Evolutionary conservation across 2,329 filamentous ascomycete genomes (phyloP), one percentile per base, ranked within the genome.

Genomic region (Exutisphaerella laricina): DNA sequence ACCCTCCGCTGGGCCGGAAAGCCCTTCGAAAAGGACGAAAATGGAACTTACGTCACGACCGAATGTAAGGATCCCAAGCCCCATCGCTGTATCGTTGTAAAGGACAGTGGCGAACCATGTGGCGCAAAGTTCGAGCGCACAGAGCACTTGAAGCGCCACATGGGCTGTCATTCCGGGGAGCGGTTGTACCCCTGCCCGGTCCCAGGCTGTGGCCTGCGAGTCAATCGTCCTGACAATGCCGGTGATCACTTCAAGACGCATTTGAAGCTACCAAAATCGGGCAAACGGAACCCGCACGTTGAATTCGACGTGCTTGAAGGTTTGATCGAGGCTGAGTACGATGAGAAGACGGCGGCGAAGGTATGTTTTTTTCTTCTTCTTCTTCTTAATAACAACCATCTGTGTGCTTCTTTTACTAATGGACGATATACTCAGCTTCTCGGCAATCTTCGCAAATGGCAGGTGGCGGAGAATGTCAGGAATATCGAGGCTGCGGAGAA

Each of bases 261-360:
- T 32, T 48, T 63, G 8, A 43, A 44, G 20, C 6, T 16, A 1
- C 42, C 32, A 1, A 23, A n/a, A 6, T 52, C 50, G 28, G 58
- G 58, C 10, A 52, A 54, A 28, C 51, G 60, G 1, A 63, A 63
- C 48, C 31, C 44, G 21, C 46, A 46, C 22, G 50, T 41, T 22
- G 21, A 10, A 5, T 44, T 45, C 17, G 42, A 43, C 3, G 21
- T 21, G 4, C 23, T 54, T 4, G 44, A 50, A 23, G 9, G 16
- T 5, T n/a, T 8, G 61, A 96, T 80, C 66, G 95, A 96, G 7
- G 89, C 90, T 1, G 96, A 78, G 63, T 97, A 97, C 18, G 92
- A 97, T 5, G 89, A 94, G 1, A 90, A 97, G 43, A 38, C 31
- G 16, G 41, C 49, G 7, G 38, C 18, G 3, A 54, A 52, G 33